These are phyloP conservation scores for Chlorella sp. DNA, from an alignment of 139 green algal genomes.

Conservation along the genomic window DNA sequence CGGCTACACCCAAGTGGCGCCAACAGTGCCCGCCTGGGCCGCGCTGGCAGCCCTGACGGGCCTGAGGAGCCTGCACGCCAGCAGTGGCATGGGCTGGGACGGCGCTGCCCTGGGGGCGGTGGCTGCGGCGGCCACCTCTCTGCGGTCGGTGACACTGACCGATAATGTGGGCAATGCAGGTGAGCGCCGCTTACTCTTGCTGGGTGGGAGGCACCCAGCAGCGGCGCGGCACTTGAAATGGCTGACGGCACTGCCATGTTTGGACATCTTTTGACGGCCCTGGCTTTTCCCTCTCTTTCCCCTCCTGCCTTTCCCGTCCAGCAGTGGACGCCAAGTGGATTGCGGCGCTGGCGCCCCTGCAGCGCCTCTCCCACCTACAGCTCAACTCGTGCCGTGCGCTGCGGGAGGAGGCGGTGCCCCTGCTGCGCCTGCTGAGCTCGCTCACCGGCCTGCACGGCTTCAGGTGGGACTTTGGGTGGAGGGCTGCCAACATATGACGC, in stretches of 20 bases:
- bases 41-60: background rate
- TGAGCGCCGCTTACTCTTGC: background rate
- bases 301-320: background rate
- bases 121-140: background rate
- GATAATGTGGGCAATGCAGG: background rate
- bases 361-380: conserved; percentile 12
- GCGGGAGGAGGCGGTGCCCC: background rate
- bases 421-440: conserved; percentile 15
- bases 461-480: no score
- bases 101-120: background rate
- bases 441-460: conserved; percentile 22
- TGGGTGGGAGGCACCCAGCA: no score
- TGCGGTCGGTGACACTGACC: conserved; percentile 5
- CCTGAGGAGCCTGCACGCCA: conserved; percentile 27
- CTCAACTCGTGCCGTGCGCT: conserved; percentile 32
- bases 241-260: no score
- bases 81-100: conserved; percentile 33
- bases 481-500: no score
- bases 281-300: background rate
- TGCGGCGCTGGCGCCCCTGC: background rate
- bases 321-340: background rate
- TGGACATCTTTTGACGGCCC: no score
- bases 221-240: no score
- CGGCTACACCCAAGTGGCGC: background rate
- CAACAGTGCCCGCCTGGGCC: conserved; percentile 6